A percentile compares a stretch with the other conserved stretches of the same genome.
Evolutionary conservation across 768 basidiomycete genomes (phyloP).

Genomic region (Trametes coccinea): DNA sequence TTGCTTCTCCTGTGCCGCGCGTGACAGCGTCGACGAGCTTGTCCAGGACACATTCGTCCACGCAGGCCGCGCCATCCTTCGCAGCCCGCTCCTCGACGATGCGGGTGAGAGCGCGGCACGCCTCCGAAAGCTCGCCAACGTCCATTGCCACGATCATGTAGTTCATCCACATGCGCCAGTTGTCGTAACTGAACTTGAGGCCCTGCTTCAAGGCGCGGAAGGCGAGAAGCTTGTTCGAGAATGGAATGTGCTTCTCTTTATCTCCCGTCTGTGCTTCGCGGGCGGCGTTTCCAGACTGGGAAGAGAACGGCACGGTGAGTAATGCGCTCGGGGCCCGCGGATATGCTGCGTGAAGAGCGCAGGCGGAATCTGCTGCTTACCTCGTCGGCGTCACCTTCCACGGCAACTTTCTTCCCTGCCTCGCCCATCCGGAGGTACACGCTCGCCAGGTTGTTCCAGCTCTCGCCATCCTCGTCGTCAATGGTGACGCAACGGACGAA

Average conservation of each 20-base stretch:
- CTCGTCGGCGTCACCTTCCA: slow-evolving; percentile 31
- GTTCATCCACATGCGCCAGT: slow-evolving; percentile 99
- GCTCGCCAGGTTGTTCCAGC: slow-evolving; percentile 96
- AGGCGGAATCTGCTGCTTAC: slow-evolving; percentile 14
- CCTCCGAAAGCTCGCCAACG: slow-evolving; percentile 89
- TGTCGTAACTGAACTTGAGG: slow-evolving; percentile 78
- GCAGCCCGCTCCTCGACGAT: slow-evolving; percentile 74
- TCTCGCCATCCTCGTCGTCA: slow-evolving; percentile 96
- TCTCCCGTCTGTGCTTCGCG: slow-evolving; percentile 14
- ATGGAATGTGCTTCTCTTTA: slow-evolving; percentile 44
- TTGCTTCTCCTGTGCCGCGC: slow-evolving; percentile 43
- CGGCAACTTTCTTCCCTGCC: slow-evolving; percentile 31
- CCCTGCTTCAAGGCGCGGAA: slow-evolving; percentile 93
- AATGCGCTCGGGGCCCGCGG: slow-evolving; percentile 7
- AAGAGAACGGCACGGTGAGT: slow-evolving; percentile 4
- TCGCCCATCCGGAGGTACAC: slow-evolving; percentile 85
- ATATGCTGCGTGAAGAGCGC: slow-evolving; percentile 2
- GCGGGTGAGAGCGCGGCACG: slow-evolving; percentile 78
- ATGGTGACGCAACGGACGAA: slow-evolving; percentile 86
- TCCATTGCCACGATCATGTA: slow-evolving; percentile 94
- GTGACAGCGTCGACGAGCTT: slow-evolving; percentile 88
- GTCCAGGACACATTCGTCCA: slow-evolving; percentile 89
- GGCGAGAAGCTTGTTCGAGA: slow-evolving; percentile 81
- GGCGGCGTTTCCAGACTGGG: slow-evolving; percentile 14
- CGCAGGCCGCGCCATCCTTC: slow-evolving; percentile 50